Percentiles rank a stretch among this genome's conserved stretches.
phyloP scores from a whole-genome alignment of 495 filamentous ascomycete genomes.

The Annulohypoxylon stygium region DNA sequence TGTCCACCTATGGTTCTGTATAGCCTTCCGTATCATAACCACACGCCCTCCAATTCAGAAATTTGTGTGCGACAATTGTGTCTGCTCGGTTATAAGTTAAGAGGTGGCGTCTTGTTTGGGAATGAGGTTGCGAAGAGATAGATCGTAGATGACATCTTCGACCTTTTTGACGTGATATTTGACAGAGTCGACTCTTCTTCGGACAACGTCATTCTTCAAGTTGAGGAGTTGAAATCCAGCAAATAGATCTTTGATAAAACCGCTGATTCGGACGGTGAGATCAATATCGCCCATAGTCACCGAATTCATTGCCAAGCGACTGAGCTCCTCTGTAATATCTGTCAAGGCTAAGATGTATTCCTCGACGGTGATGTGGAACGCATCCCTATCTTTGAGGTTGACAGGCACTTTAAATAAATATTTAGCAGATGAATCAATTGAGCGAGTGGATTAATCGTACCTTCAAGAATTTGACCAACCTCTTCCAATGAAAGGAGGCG shows the following conservation, averaged over 20 bases:
- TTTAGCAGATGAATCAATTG: conserved; percentile 16
- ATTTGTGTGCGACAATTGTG: not conserved
- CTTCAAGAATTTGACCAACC: conserved; percentile 78
- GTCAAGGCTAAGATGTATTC: conserved; percentile 93
- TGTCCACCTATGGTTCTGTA: not conserved
- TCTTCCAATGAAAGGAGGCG: conserved; percentile 89
- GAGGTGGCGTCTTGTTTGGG: conserved; percentile 55
- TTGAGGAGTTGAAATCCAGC: conserved; percentile 97
- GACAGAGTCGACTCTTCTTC: conserved; percentile 89
- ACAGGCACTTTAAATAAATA: conserved; percentile 77
- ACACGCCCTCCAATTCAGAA: not conserved
- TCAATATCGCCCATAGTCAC: conserved; percentile 92
- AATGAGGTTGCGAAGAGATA: conserved; percentile 86
- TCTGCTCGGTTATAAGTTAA: not conserved
- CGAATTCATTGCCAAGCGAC: conserved; percentile 92
- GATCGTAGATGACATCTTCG: conserved; percentile 97
- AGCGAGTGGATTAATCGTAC: conserved; percentile 60
- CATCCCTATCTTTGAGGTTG: conserved; percentile 89
- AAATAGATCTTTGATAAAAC: conserved; percentile 95
- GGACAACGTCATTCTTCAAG: conserved; percentile 92
- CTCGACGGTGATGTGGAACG: conserved; percentile 95
- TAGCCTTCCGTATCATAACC: not conserved
- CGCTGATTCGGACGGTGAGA: conserved; percentile 84
- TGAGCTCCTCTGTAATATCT: conserved; percentile 88
- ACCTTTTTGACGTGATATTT: conserved; percentile 99